phyloP scores from a whole-genome alignment of 1,139 yeast species.

The Lodderomyces orthopsilosis region DNA sequence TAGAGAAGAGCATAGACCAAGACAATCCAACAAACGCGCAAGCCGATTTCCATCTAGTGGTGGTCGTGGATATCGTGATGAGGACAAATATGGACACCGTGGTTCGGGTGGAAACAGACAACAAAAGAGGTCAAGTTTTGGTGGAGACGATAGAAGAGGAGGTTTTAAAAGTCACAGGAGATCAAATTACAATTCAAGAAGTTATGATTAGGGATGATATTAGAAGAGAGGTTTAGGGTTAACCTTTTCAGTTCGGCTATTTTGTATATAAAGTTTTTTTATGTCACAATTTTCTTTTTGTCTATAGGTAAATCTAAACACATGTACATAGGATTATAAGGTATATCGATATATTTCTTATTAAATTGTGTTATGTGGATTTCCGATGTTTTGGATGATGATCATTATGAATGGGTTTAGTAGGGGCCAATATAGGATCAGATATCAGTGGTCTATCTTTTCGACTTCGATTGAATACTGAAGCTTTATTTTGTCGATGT shows the following conservation, averaged over 20 bases:
- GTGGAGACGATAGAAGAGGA: background rate
- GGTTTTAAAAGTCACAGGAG: constrained; percentile 2
- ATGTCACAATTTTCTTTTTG: background rate
- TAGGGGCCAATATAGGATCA: background rate
- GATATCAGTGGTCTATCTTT: background rate
- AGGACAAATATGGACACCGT: background rate
- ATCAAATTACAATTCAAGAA: background rate
- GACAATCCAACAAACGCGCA: background rate
- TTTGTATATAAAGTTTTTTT: background rate
- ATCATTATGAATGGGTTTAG: background rate
- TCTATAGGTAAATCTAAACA: background rate
- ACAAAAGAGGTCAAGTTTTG: constrained; percentile 3
- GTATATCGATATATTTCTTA: background rate
- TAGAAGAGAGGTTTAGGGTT: background rate
- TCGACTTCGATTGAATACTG: background rate
- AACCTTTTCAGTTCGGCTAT: background rate
- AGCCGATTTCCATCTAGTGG: background rate
- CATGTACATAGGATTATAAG: background rate
- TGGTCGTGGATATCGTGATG: background rate
- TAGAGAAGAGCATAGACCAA: background rate
- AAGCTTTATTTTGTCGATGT: background rate
- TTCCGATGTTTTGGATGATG: background rate
- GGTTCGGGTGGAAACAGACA: constrained; percentile 2
- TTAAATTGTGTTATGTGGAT: background rate
- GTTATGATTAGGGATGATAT: background rate